Base-by-base conservation (phyloP, 257 asterid species). In the Solanum chaucha region DNA sequence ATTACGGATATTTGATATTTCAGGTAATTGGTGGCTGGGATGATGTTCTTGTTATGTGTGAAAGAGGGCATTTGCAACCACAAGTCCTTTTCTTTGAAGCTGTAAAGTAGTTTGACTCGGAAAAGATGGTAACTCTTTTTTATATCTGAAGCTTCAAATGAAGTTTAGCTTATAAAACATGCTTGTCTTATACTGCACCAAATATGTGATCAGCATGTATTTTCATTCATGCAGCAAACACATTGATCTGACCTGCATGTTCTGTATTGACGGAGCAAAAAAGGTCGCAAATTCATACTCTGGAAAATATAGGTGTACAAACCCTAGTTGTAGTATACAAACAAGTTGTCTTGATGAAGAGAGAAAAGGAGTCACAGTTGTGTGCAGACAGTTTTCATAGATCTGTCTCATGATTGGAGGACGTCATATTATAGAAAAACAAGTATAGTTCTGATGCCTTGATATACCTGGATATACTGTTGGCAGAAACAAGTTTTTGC, bases 1-100 rank as follows among this genome's bases (percentile, higher is more conserved):
- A 64, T 15, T 68, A 85, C 15, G 35, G 35, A 84, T 86, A 71
- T 86, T 65, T 87, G 83, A 10, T 68, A 32, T 59, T 83, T 83
- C 77, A 97, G 98, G 98, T 97, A 6, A 90, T 97, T 87, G 99
- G 99, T 83, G 86, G 87, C 91, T 97, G 99, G 99, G 89, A 87
- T 86, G 98, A 97, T 73, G 99, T 97, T 84, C 94, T 96, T 87
- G 85, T 86, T 65, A 93, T 91, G 95, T 97, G 99, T 77, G 98
- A 92, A 92, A 93, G 85, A 90, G 99, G 99, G 85, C 99, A 95
- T 90, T 90, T 97, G 89, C 99, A 97, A 89, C 99, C 99, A 19
- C 99, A 97, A 87, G 96, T 96, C 85, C 98, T 97, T 87, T 92
- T 96, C 87, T 97, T 87, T 77, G 99, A 95, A 94, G 98, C 97